Percentiles rank a stretch among this genome's conserved stretches.
phyloP scores from a whole-genome alignment of 805 yeast species.

The Candida ulmi region DNA sequence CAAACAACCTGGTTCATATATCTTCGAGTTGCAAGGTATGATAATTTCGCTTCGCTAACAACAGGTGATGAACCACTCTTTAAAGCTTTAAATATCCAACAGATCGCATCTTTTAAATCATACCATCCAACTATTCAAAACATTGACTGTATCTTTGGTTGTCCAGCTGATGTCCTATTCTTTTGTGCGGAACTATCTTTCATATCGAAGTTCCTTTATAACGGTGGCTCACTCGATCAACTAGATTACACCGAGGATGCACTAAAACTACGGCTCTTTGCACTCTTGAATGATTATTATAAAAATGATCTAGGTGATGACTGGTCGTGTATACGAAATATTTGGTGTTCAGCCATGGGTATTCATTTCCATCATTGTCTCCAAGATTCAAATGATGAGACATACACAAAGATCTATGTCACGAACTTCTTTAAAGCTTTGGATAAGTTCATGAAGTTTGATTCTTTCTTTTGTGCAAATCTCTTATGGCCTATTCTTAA shows the following conservation, averaged over 20 bases:
- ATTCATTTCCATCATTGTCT: conserved; percentile 1
- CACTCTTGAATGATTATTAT: conserved; percentile 1
- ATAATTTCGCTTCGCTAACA: conserved; percentile 10
- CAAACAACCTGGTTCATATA: conserved; percentile 9
- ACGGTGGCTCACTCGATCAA: neutral
- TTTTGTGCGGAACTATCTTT: conserved; percentile 7
- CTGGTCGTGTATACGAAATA: neutral
- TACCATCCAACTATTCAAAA: conserved; percentile 9
- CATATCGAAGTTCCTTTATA: neutral
- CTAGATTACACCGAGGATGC: conserved; percentile 2
- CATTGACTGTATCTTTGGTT: conserved; percentile 10
- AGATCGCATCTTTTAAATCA: neutral
- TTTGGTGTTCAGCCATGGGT: conserved; percentile 1
- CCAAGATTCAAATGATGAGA: conserved; percentile 1
- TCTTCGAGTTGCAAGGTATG: conserved; percentile 11
- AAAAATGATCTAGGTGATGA: neutral
- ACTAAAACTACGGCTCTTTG: neutral
- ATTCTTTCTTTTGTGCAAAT: conserved; percentile 2
- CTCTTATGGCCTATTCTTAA: neutral
- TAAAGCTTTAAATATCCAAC: conserved; percentile 1
- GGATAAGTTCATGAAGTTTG: neutral
- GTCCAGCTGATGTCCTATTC: conserved; percentile 8
- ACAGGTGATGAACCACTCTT: conserved; percentile 11
- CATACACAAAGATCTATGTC: conserved; percentile 2
- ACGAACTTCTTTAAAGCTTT: conserved; percentile 4